Evolutionary conservation across 371 early-diverging fungal species (phyloP).

Genomic region (Polyrhizophydium stewartii): DNA sequence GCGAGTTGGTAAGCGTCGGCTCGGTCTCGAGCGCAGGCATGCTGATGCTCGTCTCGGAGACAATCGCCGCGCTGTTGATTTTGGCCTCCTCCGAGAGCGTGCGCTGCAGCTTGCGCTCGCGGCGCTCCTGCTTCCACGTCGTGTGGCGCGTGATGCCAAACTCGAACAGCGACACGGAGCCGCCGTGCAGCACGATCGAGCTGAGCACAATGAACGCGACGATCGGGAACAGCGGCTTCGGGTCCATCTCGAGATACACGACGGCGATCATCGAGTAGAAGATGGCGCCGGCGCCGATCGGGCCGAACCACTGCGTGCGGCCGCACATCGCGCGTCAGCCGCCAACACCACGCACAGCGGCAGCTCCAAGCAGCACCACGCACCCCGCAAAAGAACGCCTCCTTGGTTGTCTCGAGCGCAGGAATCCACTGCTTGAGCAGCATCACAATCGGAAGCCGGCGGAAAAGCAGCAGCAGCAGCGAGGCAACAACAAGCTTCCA

Average conservation of each 20-base stretch:
- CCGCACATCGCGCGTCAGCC: too few relatives aligned
- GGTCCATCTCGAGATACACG: slow-evolving; percentile 38
- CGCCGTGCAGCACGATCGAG: slow-evolving; percentile 76
- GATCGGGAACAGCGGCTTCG: slow-evolving; percentile 49
- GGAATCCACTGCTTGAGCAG: slow-evolving; percentile 64
- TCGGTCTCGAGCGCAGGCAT: too few relatives aligned
- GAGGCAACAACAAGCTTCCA: slow-evolving; percentile 70
- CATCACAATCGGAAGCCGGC: slow-evolving; percentile 78
- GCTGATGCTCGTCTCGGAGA: too few relatives aligned
- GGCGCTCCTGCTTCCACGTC: too few relatives aligned
- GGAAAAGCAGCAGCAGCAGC: slow-evolving; percentile 69
- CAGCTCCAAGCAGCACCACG: too few relatives aligned
- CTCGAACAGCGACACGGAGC: slow-evolving; percentile 72
- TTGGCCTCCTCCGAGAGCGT: too few relatives aligned
- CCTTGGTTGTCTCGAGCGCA: slow-evolving; percentile 66
- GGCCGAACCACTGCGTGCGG: slow-evolving; percentile 98
- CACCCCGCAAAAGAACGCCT: slow-evolving; percentile 90
- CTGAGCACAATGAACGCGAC: slow-evolving; percentile 70
- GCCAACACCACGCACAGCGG: too few relatives aligned
- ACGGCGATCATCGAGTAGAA: slow-evolving; percentile 66
- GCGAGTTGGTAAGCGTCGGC: too few relatives aligned
- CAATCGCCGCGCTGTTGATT: too few relatives aligned
- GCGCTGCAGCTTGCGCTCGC: too few relatives aligned
- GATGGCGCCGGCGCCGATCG: slow-evolving; percentile 88
- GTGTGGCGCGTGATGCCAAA: slow-evolving; percentile 25